phyloP scores from a whole-genome alignment of 1,284 basidiomycete genomes.

The Tremellales sp. region DNA sequence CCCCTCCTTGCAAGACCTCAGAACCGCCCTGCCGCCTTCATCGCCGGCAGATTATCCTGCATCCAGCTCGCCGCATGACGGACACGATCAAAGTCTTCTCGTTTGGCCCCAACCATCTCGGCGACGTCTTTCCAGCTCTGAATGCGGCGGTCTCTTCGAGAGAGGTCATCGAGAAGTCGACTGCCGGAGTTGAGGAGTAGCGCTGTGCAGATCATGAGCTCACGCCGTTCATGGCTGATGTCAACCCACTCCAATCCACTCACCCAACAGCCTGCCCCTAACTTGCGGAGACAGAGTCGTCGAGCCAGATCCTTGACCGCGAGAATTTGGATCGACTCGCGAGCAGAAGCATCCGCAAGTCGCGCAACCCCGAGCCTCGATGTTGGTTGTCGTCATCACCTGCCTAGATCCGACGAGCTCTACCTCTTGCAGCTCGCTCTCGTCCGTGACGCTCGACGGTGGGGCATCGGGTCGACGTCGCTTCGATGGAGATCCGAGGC shows the following conservation, averaged over 20 bases:
- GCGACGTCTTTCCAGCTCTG: conserved; percentile 21
- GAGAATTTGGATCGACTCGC: neutral
- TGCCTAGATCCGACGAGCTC: no score
- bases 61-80: conserved; percentile 15
- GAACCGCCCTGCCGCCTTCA: conserved; percentile 8
- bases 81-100: conserved; percentile 21
- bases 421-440: no score
- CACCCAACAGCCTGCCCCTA: neutral
- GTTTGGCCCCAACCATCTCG: conserved; percentile 11
- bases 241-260: no score
- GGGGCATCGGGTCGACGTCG: no score
- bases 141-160: neutral
- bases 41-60: conserved; percentile 12
- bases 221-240: no score
- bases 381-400: no score
- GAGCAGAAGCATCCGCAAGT: neutral
- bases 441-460: no score
- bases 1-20: no score
- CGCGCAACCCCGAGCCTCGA: neutral
- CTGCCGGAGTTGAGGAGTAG: no score
- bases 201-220: no score
- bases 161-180: neutral
- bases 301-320: neutral
- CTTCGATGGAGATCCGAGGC: no score
- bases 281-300: neutral